Evolutionary conservation across 352 stramenopile genomes (phyloP), one percentile per base, ranked within the genome.

Genomic region (Aphanomyces invadans): DNA sequence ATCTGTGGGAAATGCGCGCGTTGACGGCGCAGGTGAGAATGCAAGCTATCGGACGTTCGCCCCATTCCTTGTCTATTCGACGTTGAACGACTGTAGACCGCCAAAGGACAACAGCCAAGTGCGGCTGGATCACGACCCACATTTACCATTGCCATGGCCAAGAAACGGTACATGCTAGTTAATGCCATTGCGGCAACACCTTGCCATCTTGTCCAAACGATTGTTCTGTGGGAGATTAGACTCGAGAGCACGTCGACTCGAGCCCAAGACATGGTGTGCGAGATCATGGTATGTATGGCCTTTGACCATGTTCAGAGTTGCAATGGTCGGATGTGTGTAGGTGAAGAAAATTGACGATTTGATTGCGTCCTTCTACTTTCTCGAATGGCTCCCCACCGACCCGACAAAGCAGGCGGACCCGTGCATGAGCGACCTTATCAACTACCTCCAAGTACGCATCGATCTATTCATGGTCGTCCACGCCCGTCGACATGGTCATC

Each of bases 271-370:
- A 88, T 91, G 79, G 82, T 91, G 7, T 91, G 82, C 49, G 82
- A 91, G 51, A 71, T 91, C 51, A 91, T 91, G 80, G 82, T 90
- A 68, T 5, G 75, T 72, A 45, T n/a, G 12, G 3, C 2, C 42
- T 32, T 45, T 68, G 28, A 39, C 25, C 53, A 21, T 4, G 39
- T 51, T 51, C 36, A 62, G 17, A 44, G 10, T 51, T 33, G 28
- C 1, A 60, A 25, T 60, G 28, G 7, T 56, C 33, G 56, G n/a
- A 26, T 51, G 44, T 59, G 52, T 62, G 4, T 31, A 91, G 83
- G 72, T 92, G 36, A 90, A 89, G 65, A 92, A 90, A 60, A 90
- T 90, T 33, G 81, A 92, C 54, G 81, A 89, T 53, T 63, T 92
- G 48, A 71, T 92, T 15, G 81, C 76, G 7, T 83, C 80, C 9